Base-by-base conservation (phyloP, 257 asterid species). In the Solanum microdontum region DNA sequence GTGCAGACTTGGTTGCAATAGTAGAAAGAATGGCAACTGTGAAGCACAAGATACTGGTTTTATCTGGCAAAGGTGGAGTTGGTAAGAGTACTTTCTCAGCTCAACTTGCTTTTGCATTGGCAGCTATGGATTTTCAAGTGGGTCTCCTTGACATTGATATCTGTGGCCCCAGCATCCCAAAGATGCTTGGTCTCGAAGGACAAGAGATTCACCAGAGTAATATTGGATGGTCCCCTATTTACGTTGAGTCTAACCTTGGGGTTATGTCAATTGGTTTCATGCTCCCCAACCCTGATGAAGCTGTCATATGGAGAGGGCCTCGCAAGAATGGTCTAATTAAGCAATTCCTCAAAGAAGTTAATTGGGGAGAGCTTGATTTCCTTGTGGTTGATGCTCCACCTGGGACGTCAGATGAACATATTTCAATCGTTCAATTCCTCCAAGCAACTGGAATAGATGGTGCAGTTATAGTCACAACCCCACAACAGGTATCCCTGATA, bases 51-150 rank as follows among this genome's bases (percentile, higher is more conserved):
- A 95, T 96, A 89, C 92, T 96, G 79, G 96, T 96, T 43, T 86
- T 95, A 21, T 96, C 99, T 14, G 98, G 99, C 68, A 95, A 96
- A 83, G 99, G 99, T 39, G 99, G 99, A 73, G 99, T 96, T 43
- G 98, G 99, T 84, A 96, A 96, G 96, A 96, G 99, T 87, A 96
- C 99, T 13, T 91, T 96, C 91, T 93, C 98, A 1, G 97, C 98
- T 40, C 99, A 95, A 88, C 97, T 96, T 85, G 91, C 99, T 32
- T 95, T 92, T 83, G 95, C 98, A 58, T 92, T 96, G 23, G 97
- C 97, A 21, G 92, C 93, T 58, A 95, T 90, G 99, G 96, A 93
- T 91, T 96, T 92, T 89, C 94, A 93, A 88, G 99, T 95, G 3
- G 97, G 98, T 89, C 96, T 96, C 28, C 99, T 96, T 26, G 99